Evolutionary conservation across 1,139 yeast species (phyloP), one percentile per base, ranked within the genome.

Genomic region (Sugiyamaella japonica): DNA sequence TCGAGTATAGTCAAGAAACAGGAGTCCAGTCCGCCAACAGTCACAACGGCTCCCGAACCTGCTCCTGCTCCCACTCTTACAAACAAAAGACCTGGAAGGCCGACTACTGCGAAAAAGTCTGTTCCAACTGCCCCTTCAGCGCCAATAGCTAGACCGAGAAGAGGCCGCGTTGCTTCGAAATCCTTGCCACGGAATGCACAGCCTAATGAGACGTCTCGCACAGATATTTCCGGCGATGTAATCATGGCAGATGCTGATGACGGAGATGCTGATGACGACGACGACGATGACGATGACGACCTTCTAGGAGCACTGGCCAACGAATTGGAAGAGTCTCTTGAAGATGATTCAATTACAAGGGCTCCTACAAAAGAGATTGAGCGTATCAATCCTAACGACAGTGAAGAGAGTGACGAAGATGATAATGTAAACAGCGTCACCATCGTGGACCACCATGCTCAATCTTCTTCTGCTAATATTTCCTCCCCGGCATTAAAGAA

Each of bases 251-350:
- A 25, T 23, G 62, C 37, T 63, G 44, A 63, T 32, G 60, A 50
- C 13, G 64, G 58, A 15, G 69, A 65, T 15, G 60, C 47, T 16
- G 64, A 59, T 16, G 69, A 65, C 17, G 69, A 51, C n/a, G 64
- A 59, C 16, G 69, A 66, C 15, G 69, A 65, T 17, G 68, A 63
- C 13, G 69, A 68, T 46, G 69, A 67, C 39, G 70, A 64, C 36
- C 56, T 66, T 7, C 61, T 67, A 8, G 69, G 67, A 6, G 70
- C 66, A 3, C 58, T 68, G 43, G 67, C 66, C 10, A 62, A 64
- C 46, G 67, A 64, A 48, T 57, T 64, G 17, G 67, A 64, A 40
- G 67, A 61, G 31, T 57, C 64, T 12, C 59, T 64, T 12, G 67
- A 61, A 34, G 66, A 64, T 39, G 66, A 63, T 25, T 40, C 53